phyloP scores from a whole-genome alignment of 2,329 filamentous ascomycete species.

The Zymoseptoria crescenta region DNA sequence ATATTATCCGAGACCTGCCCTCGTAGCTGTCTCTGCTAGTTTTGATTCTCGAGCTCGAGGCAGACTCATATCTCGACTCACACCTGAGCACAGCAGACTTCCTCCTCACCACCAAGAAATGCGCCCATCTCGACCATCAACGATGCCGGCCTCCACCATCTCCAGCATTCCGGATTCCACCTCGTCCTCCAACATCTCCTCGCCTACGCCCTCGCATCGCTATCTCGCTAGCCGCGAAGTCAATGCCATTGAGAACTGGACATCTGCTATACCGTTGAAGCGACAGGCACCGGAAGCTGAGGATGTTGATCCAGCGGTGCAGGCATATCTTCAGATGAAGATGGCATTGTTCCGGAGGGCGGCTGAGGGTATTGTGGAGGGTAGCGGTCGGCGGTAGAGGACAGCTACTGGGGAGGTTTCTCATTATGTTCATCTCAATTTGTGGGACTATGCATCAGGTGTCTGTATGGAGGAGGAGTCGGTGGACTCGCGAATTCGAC shows the following conservation, averaged over 20 bases:
- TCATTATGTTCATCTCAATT: not conserved
- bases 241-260: slow-evolving; percentile 25
- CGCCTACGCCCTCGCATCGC: slow-evolving; percentile 6
- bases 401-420: not conserved
- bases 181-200: slow-evolving; percentile 1
- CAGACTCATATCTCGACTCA: not conserved
- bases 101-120: not conserved
- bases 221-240: slow-evolving; percentile 19
- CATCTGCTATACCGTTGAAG: slow-evolving; percentile 17
- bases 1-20: not conserved
- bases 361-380: not conserved
- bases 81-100: not conserved
- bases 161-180: slow-evolving; percentile 1
- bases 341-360: slow-evolving; percentile 28
- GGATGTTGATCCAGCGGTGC: slow-evolving; percentile 20
- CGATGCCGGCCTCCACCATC: not conserved
- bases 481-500: too few relatives aligned
- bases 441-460: not conserved
- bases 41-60: not conserved
- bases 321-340: slow-evolving; percentile 31
- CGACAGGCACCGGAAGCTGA: slow-evolving; percentile 2
- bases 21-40: too few relatives aligned
- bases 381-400: not conserved
- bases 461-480: too few relatives aligned
- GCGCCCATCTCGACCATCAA: not conserved